Conservation (phyloP, 495 filamentous ascomycete species). For the Tetracladium marchalianum region DNA sequence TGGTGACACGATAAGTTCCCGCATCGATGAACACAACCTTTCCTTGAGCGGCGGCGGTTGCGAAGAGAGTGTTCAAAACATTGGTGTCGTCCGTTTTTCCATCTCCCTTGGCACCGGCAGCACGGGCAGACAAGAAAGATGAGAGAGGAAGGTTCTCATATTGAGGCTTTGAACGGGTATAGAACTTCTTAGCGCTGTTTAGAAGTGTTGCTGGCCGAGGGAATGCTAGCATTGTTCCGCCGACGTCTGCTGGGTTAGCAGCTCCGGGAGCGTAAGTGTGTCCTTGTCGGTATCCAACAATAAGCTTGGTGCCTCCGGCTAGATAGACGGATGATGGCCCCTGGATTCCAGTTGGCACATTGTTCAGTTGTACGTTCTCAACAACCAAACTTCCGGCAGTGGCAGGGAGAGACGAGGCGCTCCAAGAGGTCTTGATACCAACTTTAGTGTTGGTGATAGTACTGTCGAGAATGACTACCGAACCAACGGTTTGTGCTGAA, state of each 20-base stretch:
- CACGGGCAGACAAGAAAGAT: constrained; percentile 50
- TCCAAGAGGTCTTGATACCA: constrained; percentile 24
- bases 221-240: constrained; percentile 29
- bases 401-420: constrained; percentile 38
- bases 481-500: constrained; percentile 42
- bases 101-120: constrained; percentile 30
- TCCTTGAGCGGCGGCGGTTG: not conserved
- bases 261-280: constrained; percentile 29
- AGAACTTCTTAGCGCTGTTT: constrained; percentile 21
- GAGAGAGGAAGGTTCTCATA: constrained; percentile 41
- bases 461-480: constrained; percentile 60
- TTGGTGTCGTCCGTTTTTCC: constrained; percentile 49
- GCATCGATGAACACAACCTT: constrained; percentile 34
- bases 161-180: constrained; percentile 38
- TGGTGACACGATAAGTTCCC: constrained; percentile 37
- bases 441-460: constrained; percentile 37
- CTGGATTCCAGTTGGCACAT: constrained; percentile 37
- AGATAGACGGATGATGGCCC: constrained; percentile 42
- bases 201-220: constrained; percentile 27
- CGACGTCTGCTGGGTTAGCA: constrained; percentile 26
- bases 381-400: constrained; percentile 43
- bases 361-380: constrained; percentile 58
- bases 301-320: constrained; percentile 43
- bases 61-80: constrained; percentile 23
- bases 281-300: constrained; percentile 39